Evolutionary conservation across 179 eudicot genomes (phyloP).

Genomic region (Gypsophila paniculata): DNA sequence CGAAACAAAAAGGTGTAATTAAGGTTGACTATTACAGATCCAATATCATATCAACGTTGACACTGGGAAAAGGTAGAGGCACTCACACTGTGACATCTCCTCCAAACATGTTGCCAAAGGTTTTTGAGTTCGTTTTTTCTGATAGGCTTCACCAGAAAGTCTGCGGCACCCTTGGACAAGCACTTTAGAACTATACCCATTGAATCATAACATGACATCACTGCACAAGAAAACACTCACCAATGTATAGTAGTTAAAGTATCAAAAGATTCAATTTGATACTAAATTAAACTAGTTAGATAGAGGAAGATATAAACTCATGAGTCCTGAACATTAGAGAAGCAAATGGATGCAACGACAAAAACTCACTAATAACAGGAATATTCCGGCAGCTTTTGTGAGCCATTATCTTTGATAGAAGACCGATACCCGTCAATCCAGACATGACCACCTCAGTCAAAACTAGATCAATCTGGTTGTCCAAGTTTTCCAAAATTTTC

Average conservation of each 20-base stretch:
- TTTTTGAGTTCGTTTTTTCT: constrained; percentile 89
- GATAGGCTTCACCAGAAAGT: constrained; percentile 87
- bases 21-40: neutral
- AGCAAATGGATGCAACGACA: constrained; percentile 2
- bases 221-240: constrained; percentile 34
- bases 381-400: constrained; percentile 39
- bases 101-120: constrained; percentile 99
- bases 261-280: constrained; percentile 8
- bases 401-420: constrained; percentile 41
- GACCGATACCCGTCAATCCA: constrained; percentile 41
- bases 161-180: constrained; percentile 87
- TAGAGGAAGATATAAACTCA: neutral
- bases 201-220: constrained; percentile 88
- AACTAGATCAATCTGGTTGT: constrained; percentile 38
- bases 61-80: constrained; percentile 7
- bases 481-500: constrained; percentile 36
- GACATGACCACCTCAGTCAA: constrained; percentile 43
- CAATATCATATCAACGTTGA: neutral
- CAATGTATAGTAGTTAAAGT: constrained; percentile 29
- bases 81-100: constrained; percentile 91
- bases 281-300: neutral
- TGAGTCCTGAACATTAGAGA: neutral
- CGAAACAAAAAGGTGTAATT: neutral
- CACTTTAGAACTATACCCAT: constrained; percentile 86
- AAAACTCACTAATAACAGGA: constrained; percentile 44